A percentile compares a stretch with the other conserved stretches of the same genome.
Conservation (phyloP, 495 filamentous ascomycete genomes). For the Elasticomyces elasticus region DNA sequence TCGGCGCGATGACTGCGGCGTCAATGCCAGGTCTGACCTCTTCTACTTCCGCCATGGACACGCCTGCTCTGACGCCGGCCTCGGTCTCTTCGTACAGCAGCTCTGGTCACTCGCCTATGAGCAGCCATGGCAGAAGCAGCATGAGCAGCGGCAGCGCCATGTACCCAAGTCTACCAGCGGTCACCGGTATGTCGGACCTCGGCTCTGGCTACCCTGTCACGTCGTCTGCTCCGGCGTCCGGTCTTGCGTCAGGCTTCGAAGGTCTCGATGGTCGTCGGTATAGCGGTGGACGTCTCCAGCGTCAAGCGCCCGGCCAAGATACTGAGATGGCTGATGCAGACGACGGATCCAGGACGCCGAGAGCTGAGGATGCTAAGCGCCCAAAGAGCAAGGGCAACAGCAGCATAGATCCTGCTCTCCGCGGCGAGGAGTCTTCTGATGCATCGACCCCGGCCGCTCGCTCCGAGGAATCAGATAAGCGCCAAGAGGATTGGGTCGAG, state of each 20-base stretch:
- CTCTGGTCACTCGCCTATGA: conserved; percentile 73
- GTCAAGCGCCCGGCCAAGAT: conserved; percentile 19
- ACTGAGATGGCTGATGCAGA: conserved; percentile 17
- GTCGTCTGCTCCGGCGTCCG: conserved; percentile 61
- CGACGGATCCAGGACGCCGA: conserved; percentile 16
- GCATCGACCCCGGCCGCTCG: conserved; percentile 8
- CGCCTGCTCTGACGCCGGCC: conserved; percentile 81
- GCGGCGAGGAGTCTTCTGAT: conserved; percentile 17
- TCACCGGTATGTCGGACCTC: conserved; percentile 50
- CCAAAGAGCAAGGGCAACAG: conserved; percentile 13
- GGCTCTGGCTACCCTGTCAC: conserved; percentile 50
- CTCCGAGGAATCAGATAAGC: conserved; percentile 26
- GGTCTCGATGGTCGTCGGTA: conserved; percentile 61
- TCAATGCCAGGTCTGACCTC: conserved; percentile 25
- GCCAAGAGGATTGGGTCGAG: conserved; percentile 71
- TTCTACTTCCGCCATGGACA: conserved; percentile 43
- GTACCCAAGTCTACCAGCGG: conserved; percentile 78
- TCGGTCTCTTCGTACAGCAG: conserved; percentile 68
- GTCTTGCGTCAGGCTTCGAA: conserved; percentile 71
- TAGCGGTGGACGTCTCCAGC: conserved; percentile 75
- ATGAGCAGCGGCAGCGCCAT: conserved; percentile 26
- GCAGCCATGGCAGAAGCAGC: conserved; percentile 46
- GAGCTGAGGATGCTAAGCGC: conserved; percentile 4
- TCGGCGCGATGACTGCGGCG: conserved; percentile 48
- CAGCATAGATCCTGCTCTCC: conserved; percentile 23